Evolutionary conservation across 306 rosid species (phyloP), one percentile per base, ranked within the genome.

Genomic region (Corylus americana): DNA sequence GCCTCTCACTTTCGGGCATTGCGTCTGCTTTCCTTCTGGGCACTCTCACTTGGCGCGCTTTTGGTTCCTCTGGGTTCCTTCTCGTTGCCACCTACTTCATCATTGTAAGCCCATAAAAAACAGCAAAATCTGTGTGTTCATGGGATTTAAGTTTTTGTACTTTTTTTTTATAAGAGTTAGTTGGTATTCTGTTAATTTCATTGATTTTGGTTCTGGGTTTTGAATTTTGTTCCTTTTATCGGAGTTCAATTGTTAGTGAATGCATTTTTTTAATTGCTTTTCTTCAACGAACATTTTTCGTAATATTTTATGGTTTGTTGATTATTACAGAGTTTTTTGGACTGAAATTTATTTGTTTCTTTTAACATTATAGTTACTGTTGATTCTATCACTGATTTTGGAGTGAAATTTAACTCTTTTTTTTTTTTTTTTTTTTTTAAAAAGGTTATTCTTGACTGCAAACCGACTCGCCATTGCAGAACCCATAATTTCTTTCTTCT

Each of bases 11-110:
- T 51, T 85, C 98, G 0, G 98, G 99, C 74, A 91, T 96, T 75
- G 90, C 14, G 5, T 91, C 99, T 22, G 99, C 98, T 44, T 96
- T 96, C 85, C 75, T 96, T 69, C 93, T 96, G 17, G 99, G 99
- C 4, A 91, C 97, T 7, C 94, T 96, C 85, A 96, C 96, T 70
- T 96, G 99, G 98, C 99, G 99, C 62, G 97, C 98, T 61, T 96
- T 93, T 89, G 98, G 97, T 5, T 72, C 90, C 17, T 53, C 91
- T 73, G 99, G 97, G 55, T 96, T 96, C 85, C 91, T 93, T 58
- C 92, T 93, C 64, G 99, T 96, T 59, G 99, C 99, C 47, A 74
- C 86, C 47, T 96, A 93, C 87, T 96, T 96, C 80, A 37, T 96
- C 82, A 81, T 96, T 78, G 90, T 89, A 74, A 83, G 87, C 62